Evolutionary conservation across 805 yeast genomes (phyloP).

Genomic region (Nakazawaea populi): DNA sequence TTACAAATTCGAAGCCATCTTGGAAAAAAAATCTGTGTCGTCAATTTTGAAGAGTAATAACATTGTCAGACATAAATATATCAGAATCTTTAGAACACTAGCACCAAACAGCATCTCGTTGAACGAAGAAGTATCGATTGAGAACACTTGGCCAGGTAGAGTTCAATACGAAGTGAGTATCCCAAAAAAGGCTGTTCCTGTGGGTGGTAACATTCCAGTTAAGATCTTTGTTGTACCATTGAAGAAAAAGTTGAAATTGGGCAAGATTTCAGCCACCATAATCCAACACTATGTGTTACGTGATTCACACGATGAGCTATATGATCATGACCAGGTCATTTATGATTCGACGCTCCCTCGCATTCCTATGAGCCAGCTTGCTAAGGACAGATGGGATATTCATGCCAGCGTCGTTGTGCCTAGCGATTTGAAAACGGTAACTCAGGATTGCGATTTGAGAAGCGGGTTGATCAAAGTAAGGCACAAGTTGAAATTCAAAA

Average conservation of each 20-base stretch:
- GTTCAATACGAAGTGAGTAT: constrained; percentile 42
- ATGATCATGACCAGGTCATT: constrained; percentile 26
- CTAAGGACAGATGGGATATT: constrained; percentile 39
- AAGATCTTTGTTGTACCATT: constrained; percentile 40
- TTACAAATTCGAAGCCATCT: constrained; percentile 34
- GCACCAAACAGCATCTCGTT: constrained; percentile 32
- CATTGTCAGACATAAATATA: constrained; percentile 26
- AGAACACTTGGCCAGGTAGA: constrained; percentile 48
- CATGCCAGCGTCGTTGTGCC: constrained; percentile 37
- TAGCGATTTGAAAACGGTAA: constrained; percentile 28
- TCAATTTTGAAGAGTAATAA: constrained; percentile 13
- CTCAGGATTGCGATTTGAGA: constrained; percentile 36
- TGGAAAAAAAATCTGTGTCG: constrained; percentile 29
- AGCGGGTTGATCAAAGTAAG: constrained; percentile 51
- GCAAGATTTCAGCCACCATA: constrained; percentile 26
- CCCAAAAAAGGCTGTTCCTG: constrained; percentile 37
- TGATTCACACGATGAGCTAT: constrained; percentile 22
- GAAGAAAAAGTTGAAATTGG: constrained; percentile 36
- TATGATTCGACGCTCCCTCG: constrained; percentile 33
- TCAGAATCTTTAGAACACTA: constrained; percentile 39
- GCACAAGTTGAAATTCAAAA: constrained; percentile 79
- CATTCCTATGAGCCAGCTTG: constrained; percentile 24
- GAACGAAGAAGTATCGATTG: constrained; percentile 38
- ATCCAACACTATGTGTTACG: constrained; percentile 23
- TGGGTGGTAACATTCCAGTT: constrained; percentile 39